These are phyloP conservation scores for Endoconidiophora polonica DNA, from an alignment of 2,329 filamentous ascomycete species.

Conservation along the genomic window DNA sequence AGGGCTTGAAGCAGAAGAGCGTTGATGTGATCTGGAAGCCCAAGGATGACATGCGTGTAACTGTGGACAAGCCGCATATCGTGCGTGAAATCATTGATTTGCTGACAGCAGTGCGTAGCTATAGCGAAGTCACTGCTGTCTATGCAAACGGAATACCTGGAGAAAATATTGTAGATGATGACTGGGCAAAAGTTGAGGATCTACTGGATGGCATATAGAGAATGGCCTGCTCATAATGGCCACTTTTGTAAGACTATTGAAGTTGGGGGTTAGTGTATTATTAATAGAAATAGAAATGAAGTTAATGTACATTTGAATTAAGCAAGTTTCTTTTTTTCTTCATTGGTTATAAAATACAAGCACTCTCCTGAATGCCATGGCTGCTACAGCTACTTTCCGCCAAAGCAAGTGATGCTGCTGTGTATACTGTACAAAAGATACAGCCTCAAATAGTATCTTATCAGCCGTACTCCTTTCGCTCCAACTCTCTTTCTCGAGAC, in stretches of 20 bases:
- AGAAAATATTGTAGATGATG: constrained; percentile 25
- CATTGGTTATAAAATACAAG: too few species aligned
- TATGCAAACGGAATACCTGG: constrained; percentile 48
- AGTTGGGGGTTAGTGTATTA: too few species aligned
- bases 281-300: too few species aligned
- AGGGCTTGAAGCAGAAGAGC: constrained; percentile 46
- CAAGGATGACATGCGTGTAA: constrained; percentile 55
- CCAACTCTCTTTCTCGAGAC: neutral
- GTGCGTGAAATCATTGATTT: constrained; percentile 40
- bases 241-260: neutral
- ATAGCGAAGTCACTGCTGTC: constrained; percentile 53
- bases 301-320: too few species aligned
- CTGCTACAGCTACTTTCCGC: too few species aligned
- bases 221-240: constrained; percentile 15
- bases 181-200: constrained; percentile 30
- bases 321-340: too few species aligned
- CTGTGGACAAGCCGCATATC: constrained; percentile 36
- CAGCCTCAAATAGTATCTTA: too few species aligned
- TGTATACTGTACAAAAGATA: too few species aligned
- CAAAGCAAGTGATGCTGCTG: too few species aligned
- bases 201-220: constrained; percentile 16
- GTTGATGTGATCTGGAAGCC: constrained; percentile 65
- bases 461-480: neutral
- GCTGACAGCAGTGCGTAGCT: constrained; percentile 39
- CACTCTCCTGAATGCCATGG: too few species aligned